Evolutionary conservation across 2,329 filamentous ascomycete genomes (phyloP), one percentile per base, ranked within the genome.

Genomic region (Metarhizium robertsii): DNA sequence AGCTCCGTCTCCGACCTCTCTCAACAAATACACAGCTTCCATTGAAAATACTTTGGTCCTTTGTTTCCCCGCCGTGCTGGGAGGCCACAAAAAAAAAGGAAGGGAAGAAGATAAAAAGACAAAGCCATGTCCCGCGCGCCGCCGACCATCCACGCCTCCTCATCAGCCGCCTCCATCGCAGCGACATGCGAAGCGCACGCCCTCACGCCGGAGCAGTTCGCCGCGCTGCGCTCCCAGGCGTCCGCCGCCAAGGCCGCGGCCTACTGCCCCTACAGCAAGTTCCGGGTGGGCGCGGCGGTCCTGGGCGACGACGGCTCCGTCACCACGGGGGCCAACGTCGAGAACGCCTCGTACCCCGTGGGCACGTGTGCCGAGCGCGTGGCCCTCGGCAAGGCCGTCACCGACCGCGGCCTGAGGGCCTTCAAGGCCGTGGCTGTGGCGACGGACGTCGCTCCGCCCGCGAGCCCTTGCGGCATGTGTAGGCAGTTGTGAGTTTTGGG

Each of bases 281-380:
- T 97, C 78, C 88, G 86, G 60, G 94, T 99, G 59, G 94, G 94
- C 59, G 86, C 88, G 52, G 85, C 88, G 38, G 73, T 97, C 58
- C 83, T 97, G 59, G 69, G 69, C 42, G 66, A 70, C 11, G 71
- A 77, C 34, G 80, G 78, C 2, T 60, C 63, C 53, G 59, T 68
- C 51, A 65, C 68, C 51, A 61, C 62, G 50, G 94, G 94, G 54
- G 91, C 89, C 59, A 96, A 96, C 68, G 84, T 97, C 59, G 94
- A 99, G 74, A 96, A 97, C 68, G 92, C 90, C 1, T 78, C 87
- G 32, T 97, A 95, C 68, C 92, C 94, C 0, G 92, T 96, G 6
- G 90, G 90, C n/a, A 95, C 89, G 2, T 97, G 94, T 71, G 94
- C 94, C 14, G 94, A 99, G 79, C 79, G 92, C 57, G 89, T 92